Base-by-base conservation (phyloP, 257 asterid genomes). In the Dorcoceras hygrometricum region DNA sequence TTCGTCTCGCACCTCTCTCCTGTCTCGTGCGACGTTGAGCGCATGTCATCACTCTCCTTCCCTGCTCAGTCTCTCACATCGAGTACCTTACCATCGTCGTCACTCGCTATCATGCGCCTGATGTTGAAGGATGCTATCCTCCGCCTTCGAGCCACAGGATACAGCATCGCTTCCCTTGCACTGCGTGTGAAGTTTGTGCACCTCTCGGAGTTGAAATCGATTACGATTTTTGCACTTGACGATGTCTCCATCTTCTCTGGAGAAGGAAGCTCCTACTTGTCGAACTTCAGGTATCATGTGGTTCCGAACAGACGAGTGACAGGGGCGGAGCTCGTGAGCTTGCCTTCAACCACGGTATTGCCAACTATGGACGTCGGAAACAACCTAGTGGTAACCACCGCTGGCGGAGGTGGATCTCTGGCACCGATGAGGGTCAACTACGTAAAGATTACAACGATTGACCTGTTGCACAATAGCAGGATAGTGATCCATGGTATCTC, bases 1-100 rank as follows among this genome's bases (percentile, higher is more conserved):
- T 86, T 78, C 59, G 81, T 86, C 55, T 57, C 95, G 0, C 90
- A 88, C 48, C 83, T 88, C 62, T 88, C 95, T 20, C 89, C 90
- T 55, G 77, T 83, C 29, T 88, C 95, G 9, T 88, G 95, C 79
- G 79, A 82, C 66, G 83, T 88, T 48, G 93, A 86, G 78, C 25
- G 53, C 28, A 26, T 48, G 66, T 18, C 28, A 12, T 18, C 66
- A 19, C 53, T 27, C 2, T 2, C n/a, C 10, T 20, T 18, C 27
- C 66, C 51, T 22, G 1, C 66, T 46, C 8, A 9, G 16, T 31
- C 65, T 46, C 77, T 72, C 28, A 39, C 79, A 75, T 16, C 83
- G 24, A 4, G 39, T 28, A 20, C 79, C 23, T 26, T 24, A 31
- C 25, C 51, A 2, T 43, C 65, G 9, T 25, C 50, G 34, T 60